Conservation (phyloP, 2,329 filamentous ascomycete species). For the Exophiala sp. region DNA sequence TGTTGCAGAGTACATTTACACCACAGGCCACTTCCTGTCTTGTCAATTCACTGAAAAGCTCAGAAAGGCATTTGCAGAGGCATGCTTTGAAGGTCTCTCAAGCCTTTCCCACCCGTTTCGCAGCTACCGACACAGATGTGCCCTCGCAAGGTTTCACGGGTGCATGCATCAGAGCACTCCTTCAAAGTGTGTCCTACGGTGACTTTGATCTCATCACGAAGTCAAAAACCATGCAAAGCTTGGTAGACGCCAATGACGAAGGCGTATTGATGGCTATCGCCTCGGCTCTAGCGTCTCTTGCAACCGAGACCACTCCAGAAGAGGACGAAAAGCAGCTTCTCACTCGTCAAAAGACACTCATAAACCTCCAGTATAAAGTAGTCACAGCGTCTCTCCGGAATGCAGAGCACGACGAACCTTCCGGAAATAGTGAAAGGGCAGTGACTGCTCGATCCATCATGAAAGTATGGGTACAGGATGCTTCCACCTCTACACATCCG, state of each 20-base stretch:
- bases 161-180: slow-evolving; percentile 42
- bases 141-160: slow-evolving; percentile 54
- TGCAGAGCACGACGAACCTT: slow-evolving; percentile 3
- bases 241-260: slow-evolving; percentile 10
- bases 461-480: slow-evolving; percentile 4
- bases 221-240: slow-evolving; percentile 53
- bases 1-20: slow-evolving; percentile 67
- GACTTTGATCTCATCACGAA: slow-evolving; percentile 85
- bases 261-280: not conserved
- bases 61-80: slow-evolving; percentile 75
- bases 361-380: slow-evolving; percentile 15
- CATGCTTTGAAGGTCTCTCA: slow-evolving; percentile 75
- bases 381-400: slow-evolving; percentile 7
- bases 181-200: slow-evolving; percentile 66
- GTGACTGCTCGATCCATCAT: not conserved
- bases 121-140: slow-evolving; percentile 42
- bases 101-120: slow-evolving; percentile 61
- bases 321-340: slow-evolving; percentile 12
- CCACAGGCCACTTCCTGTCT: slow-evolving; percentile 77
- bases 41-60: slow-evolving; percentile 74
- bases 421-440: not conserved
- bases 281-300: slow-evolving; percentile 8
- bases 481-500: not conserved
- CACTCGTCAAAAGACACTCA: slow-evolving; percentile 9
- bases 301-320: not conserved